A percentile compares a stretch with the other conserved stretches of the same genome.
Evolutionary conservation across 2,329 filamentous ascomycete genomes (phyloP).

Genomic region (Phaeosphaeriaceae sp.): DNA sequence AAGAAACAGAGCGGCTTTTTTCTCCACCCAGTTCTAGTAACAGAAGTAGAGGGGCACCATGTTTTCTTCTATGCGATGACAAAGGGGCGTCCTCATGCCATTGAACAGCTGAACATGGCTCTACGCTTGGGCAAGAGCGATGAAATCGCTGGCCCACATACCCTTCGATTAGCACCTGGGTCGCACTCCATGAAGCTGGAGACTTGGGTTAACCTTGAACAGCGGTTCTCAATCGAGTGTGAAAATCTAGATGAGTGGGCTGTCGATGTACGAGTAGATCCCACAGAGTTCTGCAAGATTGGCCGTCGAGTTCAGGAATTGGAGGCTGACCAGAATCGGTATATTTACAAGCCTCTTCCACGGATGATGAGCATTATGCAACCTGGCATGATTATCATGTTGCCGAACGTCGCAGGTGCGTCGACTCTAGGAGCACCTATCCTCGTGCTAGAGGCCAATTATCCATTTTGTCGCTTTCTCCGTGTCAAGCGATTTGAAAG

Average conservation of each 20-base stretch:
- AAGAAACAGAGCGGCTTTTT: constrained; percentile 25
- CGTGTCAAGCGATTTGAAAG: constrained; percentile 19
- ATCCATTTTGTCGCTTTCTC: constrained; percentile 16
- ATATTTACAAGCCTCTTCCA: constrained; percentile 26
- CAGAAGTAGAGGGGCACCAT: constrained; percentile 6
- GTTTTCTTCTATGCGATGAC: constrained; percentile 26
- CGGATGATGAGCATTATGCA: constrained; percentile 10
- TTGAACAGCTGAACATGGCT: constrained; percentile 19
- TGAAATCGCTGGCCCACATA: constrained; percentile 3
- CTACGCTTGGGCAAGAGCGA: constrained; percentile 13
- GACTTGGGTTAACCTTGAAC: constrained; percentile 26
- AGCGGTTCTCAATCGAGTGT: constrained; percentile 25
- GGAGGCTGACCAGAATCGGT: constrained; percentile 30
- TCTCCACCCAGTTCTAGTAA: constrained; percentile 24
- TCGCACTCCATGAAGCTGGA: constrained; percentile 16
- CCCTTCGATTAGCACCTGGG: constrained; percentile 12
- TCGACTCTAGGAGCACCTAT: constrained; percentile 23
- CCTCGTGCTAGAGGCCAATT: constrained; percentile 17
- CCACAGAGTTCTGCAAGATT: constrained; percentile 17
- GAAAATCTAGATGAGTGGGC: constrained; percentile 12
- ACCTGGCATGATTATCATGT: constrained; percentile 23
- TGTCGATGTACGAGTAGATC: constrained; percentile 10
- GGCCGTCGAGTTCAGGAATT: constrained; percentile 11
- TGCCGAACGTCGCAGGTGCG: constrained; percentile 13
- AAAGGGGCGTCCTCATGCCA: constrained; percentile 13